A percentile compares a stretch with the other conserved stretches of the same genome.
These are phyloP conservation scores for Hyphopichia burtonii DNA, from an alignment of 1,139 yeast genomes.

Conservation along the genomic window DNA sequence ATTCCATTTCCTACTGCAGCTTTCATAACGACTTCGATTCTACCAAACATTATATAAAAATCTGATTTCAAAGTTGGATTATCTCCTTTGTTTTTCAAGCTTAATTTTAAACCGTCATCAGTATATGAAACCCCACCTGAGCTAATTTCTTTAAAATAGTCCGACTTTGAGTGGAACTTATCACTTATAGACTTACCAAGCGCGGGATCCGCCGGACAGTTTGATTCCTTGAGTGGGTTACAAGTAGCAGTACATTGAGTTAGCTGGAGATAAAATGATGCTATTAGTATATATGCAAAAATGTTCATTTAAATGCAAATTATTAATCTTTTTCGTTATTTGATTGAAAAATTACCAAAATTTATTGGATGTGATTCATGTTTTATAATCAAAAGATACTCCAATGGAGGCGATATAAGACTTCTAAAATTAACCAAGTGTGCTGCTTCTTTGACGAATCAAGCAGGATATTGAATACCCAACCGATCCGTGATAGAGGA, in stretches of 20 bases:
- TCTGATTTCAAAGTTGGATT: conserved; percentile 75
- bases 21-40: conserved; percentile 66
- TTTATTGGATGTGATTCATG: too few species aligned
- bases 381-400: too few species aligned
- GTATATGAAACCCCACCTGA: conserved; percentile 24
- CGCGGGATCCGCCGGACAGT: conserved; percentile 50
- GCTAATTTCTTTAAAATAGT: conserved; percentile 32
- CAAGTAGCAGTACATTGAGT: conserved; percentile 16
- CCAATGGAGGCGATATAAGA: too few species aligned
- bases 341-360: too few species aligned
- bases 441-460: too few species aligned
- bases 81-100: conserved; percentile 60
- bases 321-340: too few species aligned
- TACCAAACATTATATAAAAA: conserved; percentile 85
- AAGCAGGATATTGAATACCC: too few species aligned
- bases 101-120: conserved; percentile 55
- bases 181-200: conserved; percentile 54
- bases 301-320: background rate
- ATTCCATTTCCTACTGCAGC: conserved; percentile 78
- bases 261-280: background rate
- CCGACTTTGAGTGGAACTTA: conserved; percentile 44
- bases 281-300: background rate
- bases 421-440: too few species aligned
- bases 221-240: conserved; percentile 29
- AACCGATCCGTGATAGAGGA: too few species aligned